These are phyloP conservation scores for Dothidotthia symphoricarpi DNA, from an alignment of 2,329 filamentous ascomycete species.

Conservation along the genomic window DNA sequence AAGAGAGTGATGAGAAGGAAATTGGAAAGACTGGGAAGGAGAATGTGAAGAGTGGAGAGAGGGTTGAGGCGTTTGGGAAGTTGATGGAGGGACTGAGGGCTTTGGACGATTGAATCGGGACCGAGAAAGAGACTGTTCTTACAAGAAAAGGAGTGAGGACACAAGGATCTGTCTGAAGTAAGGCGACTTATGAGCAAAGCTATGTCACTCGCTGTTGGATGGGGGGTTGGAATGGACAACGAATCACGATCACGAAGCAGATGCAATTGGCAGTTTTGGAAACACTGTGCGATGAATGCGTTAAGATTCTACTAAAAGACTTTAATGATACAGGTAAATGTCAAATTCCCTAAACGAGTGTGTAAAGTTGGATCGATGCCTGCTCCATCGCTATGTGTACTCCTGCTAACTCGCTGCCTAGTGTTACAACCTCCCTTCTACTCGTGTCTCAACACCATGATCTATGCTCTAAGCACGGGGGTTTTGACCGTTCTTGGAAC, in stretches of 20 bases:
- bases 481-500: slow-evolving; percentile 1
- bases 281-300: too few relatives aligned
- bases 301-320: background rate
- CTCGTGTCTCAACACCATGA: too few relatives aligned
- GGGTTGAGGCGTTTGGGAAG: slow-evolving; percentile 22
- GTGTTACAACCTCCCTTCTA: background rate
- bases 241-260: background rate
- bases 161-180: background rate
- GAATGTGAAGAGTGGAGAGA: background rate
- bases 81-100: slow-evolving; percentile 33
- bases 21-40: background rate
- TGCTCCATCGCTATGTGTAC: slow-evolving; percentile 5
- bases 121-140: slow-evolving; percentile 2
- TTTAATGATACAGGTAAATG: slow-evolving; percentile 18
- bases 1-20: background rate
- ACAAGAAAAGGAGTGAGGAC: background rate
- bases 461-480: too few relatives aligned
- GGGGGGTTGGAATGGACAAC: background rate
- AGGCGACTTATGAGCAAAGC: too few relatives aligned
- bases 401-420: slow-evolving; percentile 6
- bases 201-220: background rate
- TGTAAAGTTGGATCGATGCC: slow-evolving; percentile 12
- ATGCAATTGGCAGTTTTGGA: background rate
- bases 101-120: slow-evolving; percentile 12
- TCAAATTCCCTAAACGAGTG: slow-evolving; percentile 15